phyloP scores from a whole-genome alignment of 106 monocot species.

The Allium cepa region DNA sequence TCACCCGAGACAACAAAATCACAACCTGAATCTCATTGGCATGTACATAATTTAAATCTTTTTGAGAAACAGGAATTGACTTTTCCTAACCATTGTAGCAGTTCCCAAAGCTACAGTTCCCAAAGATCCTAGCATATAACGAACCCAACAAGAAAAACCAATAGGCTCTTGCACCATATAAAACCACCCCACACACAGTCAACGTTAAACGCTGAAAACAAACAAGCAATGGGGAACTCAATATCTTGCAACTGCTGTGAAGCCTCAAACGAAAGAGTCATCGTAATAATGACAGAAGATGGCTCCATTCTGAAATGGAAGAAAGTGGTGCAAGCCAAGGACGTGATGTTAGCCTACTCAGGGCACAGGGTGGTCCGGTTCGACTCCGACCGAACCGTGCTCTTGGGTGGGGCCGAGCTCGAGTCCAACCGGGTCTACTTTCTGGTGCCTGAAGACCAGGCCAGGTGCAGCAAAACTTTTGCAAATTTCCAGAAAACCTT shows the following conservation, averaged over 20 bases:
- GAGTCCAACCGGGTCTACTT: slow-evolving; percentile 8
- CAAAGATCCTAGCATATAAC: no score
- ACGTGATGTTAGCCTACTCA: background rate
- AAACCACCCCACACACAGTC: no score
- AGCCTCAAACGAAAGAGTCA: background rate
- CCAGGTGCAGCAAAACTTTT: background rate
- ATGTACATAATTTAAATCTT: no score
- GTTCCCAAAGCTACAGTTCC: no score
- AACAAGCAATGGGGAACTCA: background rate
- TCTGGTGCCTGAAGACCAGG: slow-evolving; percentile 4
- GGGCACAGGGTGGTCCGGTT: slow-evolving; percentile 4
- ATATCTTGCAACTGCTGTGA: background rate
- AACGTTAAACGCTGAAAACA: background rate
- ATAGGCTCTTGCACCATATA: no score
- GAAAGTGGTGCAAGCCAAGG: background rate
- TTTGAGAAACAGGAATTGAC: no score
- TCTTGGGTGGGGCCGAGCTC: slow-evolving; percentile 6
- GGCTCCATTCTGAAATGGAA: background rate
- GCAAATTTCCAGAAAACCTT: background rate
- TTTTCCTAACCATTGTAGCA: no score
- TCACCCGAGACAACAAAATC: no score
- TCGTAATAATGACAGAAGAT: slow-evolving; percentile 1
- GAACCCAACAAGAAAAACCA: no score
- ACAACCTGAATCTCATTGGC: no score
- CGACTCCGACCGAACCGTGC: slow-evolving; percentile 4